Base-by-base conservation (phyloP, 225 moss, liverwort and hornwort species). In the Anthoceros angustus region DNA sequence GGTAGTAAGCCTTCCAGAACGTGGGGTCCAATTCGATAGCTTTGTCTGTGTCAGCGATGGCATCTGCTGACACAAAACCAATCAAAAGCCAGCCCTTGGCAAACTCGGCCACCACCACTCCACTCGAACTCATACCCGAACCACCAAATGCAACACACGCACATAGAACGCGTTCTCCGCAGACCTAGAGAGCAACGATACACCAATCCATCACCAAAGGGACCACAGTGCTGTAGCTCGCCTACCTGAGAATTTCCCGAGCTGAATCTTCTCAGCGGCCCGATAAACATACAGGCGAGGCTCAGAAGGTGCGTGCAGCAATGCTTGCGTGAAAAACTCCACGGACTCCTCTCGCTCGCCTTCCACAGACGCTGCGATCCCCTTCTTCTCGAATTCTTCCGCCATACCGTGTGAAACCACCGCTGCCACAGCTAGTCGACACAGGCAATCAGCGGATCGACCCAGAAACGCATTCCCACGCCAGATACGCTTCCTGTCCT, bases 31-130 rank as follows among this genome's bases (percentile, higher is more conserved):
- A 72, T 65, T 86, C 82, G 66, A 84, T 84, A 64, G 91, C 88
- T 70, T 77, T 80, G 80, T 81, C 88, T 41, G 86, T 79, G 71
- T 92, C 91, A 60, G 79, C 78, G 20, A 86, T 81, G 62, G 91
- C 91, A 86, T 92, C 91, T 91, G 86, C 63, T 63, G 61, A 38
- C 65, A 74, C 68, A 32, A 32, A 32, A 32, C 32, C 32, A 32
- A 32, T 32, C 32, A 32, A 4, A 1, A 32, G 4, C 32, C 32
- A 32, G 32, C 32, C 32, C 32, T 32, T 1, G 32, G 4, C 32
- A 32, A 32, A 32, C 32, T 32, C 32, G 32, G 32, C 32, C 32
- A 32, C 32, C 32, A 32, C 2, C 32, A 1, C 1, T 32, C 32
- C 32, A 32, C 32, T 32, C 32, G 32, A 1, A 32, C 32, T 32